Evolutionary conservation across 345 rosid species (phyloP), one percentile per base, ranked within the genome.

Genomic region (Hibiscus tridactylites): DNA sequence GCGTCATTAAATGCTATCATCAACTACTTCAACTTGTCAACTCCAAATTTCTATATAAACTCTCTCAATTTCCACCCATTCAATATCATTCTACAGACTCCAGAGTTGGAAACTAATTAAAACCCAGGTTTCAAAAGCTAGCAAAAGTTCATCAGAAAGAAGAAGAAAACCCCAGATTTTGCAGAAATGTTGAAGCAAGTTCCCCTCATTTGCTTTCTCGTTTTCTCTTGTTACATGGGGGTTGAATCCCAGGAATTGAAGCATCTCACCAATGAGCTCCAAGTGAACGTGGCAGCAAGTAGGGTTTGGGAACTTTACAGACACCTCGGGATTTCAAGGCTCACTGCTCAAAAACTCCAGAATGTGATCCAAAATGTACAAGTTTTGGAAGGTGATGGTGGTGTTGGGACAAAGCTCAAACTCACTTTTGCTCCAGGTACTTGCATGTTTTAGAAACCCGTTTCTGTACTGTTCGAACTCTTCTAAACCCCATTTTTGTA

Each of bases 371-470:
- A 44, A 44, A 44, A 15, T 9, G 15, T 65, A 24, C 2, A 44
- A 1, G 69, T 65, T 44, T 65, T 65, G 53, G 13, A 24, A 44
- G 53, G 69, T 44, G 54, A 65, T 65, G 69, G 69, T 12, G 54
- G 54, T 1, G 33, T 44, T 21, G 69, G 69, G 9, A 65, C 69
- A 0, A 49, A 21, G 2, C 31, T 65, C 69, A 44, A 44, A 44
- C 33, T 65, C 33, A 65, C 54, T 10, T 65, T 65, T 21, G 69
- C 46, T 44, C 69, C 54, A 65, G 69, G 69, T 65, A 61, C 60
- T 21, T 17, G 47, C 47, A 44, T 39, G 44, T 39, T 39, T 39
- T 39, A 39, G 44, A 39, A 39, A 39, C 44, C 10, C 9, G 44
- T 39, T 39, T 39, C 9, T 39, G 13, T 44, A 44, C 13, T 9